Base-by-base conservation (phyloP, 164 flowering plant genomes). In the Kingdonia uniflora region DNA sequence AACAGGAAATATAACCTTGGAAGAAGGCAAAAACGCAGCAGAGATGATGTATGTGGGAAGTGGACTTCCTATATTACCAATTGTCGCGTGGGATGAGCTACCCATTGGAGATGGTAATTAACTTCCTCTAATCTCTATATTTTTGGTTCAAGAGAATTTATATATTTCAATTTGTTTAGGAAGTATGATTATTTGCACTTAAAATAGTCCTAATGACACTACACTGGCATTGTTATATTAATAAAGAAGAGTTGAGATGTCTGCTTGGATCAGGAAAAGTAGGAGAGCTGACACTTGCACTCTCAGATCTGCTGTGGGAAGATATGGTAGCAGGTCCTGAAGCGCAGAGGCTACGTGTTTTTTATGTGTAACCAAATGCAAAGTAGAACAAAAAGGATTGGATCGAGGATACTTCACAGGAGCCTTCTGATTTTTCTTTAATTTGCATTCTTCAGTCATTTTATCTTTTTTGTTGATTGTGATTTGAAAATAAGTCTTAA, bases 41-140 rank as follows among this genome's bases (percentile, higher is more conserved):
- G 97, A 89, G 58, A 85, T 85, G 87, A 83, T 85, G 89, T 84
- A 46, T 58, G 74, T 89, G 0, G 95, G 92, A 59, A 89, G 97
- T 74, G 74, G 85, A 12, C 85, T 89, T 52, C 95, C 90, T 19
- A 19, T 89, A 17, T 55, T 89, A 64, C 95, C 92, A 0, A 79
- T 89, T 57, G 63, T 80, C 60, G 35, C 16, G 64, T 89, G 95
- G 97, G 97, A 89, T 57, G 87, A 54, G 11, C 65, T 80, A 37
- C 81, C 84, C 26, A 63, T 89, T 60, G 92, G 95, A 71, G 76
- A 89, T 66, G 95, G 97, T 85, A 77, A 70, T 14, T 21, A 23
- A 23, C 15, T 41, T 14, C 19, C 40, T 19, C 16, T 19, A 16
- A 35, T 14, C 19, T 2, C n/a, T 1, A 12, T 38, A 12, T 39